These are phyloP conservation scores for Fusarium floridanum DNA, from an alignment of 2,329 filamentous ascomycete genomes.

Conservation along the genomic window DNA sequence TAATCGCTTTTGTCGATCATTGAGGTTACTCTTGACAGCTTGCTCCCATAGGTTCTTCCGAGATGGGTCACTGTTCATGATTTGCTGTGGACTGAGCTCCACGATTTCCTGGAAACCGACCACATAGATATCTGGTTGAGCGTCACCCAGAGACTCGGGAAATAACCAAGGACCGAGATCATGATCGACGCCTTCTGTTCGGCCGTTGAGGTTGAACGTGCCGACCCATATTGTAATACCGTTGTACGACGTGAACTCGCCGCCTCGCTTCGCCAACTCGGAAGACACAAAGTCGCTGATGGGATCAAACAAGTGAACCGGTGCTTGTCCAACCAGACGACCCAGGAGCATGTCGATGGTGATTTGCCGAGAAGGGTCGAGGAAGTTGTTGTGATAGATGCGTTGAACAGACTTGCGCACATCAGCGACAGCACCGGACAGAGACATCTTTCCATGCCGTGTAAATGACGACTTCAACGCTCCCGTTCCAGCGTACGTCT, in stretches of 20 bases:
- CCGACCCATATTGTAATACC: slow-evolving; percentile 86
- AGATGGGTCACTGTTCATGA: slow-evolving; percentile 96
- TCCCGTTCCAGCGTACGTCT: slow-evolving; percentile 96
- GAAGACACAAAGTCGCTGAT: slow-evolving; percentile 90
- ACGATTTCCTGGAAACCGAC: slow-evolving; percentile 98
- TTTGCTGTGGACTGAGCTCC: slow-evolving; percentile 96
- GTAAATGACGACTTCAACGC: slow-evolving; percentile 97
- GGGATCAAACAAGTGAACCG: slow-evolving; percentile 91
- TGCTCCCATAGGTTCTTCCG: slow-evolving; percentile 88
- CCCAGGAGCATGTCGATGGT: slow-evolving; percentile 95
- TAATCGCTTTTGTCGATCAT: slow-evolving; percentile 73
- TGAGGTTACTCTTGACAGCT: slow-evolving; percentile 82
- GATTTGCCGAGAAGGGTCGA: slow-evolving; percentile 91
- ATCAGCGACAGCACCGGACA: slow-evolving; percentile 94
- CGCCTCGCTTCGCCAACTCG: slow-evolving; percentile 76
- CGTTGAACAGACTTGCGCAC: slow-evolving; percentile 93
- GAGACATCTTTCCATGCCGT: slow-evolving; percentile 92
- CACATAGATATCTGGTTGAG: slow-evolving; percentile 86
- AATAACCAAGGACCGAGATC: slow-evolving; percentile 91
- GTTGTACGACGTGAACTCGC: slow-evolving; percentile 81
- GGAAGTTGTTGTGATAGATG: slow-evolving; percentile 97
- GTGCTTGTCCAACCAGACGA: slow-evolving; percentile 82
- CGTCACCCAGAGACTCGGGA: slow-evolving; percentile 67
- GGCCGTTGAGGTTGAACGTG: slow-evolving; percentile 95
- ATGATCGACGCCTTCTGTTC: slow-evolving; percentile 79